These are phyloP conservation scores for Hypoxylon sp. DNA, from an alignment of 2,329 filamentous ascomycete genomes.

Conservation along the genomic window DNA sequence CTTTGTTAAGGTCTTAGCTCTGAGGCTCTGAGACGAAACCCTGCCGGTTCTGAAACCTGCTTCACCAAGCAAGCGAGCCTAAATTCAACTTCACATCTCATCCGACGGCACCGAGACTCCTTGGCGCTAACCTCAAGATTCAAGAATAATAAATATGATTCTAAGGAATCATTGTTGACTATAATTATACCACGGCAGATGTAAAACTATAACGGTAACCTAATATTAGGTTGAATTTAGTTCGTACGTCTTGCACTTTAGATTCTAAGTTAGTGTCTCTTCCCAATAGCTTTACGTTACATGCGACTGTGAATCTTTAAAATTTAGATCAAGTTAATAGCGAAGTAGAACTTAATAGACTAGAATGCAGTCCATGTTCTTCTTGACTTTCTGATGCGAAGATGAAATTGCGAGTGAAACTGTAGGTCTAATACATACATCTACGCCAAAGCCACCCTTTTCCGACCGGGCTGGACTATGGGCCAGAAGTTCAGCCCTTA, in stretches of 20 bases:
- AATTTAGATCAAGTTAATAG: conserved; percentile 7
- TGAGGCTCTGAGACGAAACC: conserved; percentile 37
- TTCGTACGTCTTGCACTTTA: background rate
- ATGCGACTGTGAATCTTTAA: background rate
- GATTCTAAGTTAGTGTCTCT: background rate
- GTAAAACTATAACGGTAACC: background rate
- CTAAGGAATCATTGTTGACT: background rate
- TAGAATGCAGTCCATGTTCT: background rate
- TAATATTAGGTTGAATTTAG: background rate
- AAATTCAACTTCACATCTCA: conserved; percentile 38
- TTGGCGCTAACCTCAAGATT: conserved; percentile 5
- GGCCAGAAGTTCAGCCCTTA: background rate
- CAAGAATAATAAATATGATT: background rate
- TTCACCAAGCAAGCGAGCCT: conserved; percentile 33
- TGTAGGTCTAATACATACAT: conserved; percentile 1
- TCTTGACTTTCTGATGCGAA: background rate
- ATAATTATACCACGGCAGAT: background rate
- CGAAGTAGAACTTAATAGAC: background rate
- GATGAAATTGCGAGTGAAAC: conserved; percentile 1
- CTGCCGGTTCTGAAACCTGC: conserved; percentile 40
- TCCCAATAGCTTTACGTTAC: background rate
- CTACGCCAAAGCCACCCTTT: background rate
- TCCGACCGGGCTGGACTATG: background rate
- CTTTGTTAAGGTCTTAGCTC: conserved; percentile 20
- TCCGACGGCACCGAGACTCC: conserved; percentile 6